A percentile compares a stretch with the other conserved stretches of the same genome.
phyloP scores from a whole-genome alignment of 202 grass and related monocot species.

The Panicum virgatum region DNA sequence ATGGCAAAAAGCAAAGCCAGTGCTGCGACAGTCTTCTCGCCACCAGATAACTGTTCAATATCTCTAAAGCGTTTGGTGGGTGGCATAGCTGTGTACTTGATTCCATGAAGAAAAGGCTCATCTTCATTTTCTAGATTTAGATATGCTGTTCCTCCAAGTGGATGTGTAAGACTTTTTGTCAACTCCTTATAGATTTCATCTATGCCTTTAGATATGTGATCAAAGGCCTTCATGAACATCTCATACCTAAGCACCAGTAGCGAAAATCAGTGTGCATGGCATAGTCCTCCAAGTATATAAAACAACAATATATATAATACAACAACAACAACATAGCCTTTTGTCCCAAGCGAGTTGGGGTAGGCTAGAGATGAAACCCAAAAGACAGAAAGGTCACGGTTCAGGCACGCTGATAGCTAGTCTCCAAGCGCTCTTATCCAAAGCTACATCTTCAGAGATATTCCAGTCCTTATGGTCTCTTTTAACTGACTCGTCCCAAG shows the following conservation, averaged over 20 bases:
- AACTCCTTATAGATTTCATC: constrained; percentile 97
- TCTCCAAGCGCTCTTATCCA: too few relatives aligned
- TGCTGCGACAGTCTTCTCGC: constrained; percentile 98
- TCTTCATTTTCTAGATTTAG: constrained; percentile 98
- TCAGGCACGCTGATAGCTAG: too few relatives aligned
- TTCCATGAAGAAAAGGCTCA: constrained; percentile 85
- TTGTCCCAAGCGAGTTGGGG: too few relatives aligned
- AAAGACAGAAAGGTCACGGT: too few relatives aligned
- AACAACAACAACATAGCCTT: too few relatives aligned
- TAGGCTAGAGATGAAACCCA: too few relatives aligned
- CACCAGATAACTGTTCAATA: constrained; percentile 96
- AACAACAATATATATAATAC: neutral
- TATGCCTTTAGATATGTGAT: constrained; percentile 94
- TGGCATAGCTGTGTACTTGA: constrained; percentile 98
- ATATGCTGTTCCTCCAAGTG: constrained; percentile 92
- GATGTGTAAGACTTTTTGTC: constrained; percentile 86
- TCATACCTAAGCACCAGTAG: constrained; percentile 67
- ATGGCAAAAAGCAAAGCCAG: constrained; percentile 96
- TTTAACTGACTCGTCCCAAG: too few relatives aligned
- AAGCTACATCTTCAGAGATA: too few relatives aligned
- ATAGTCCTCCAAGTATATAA: neutral
- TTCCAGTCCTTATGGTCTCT: too few relatives aligned
- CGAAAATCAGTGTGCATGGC: neutral
- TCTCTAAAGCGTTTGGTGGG: constrained; percentile 94
- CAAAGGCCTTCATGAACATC: constrained; percentile 90